Evolutionary conservation across 176 grass and related monocot species (phyloP).

Genomic region (Oryza glumipatula): DNA sequence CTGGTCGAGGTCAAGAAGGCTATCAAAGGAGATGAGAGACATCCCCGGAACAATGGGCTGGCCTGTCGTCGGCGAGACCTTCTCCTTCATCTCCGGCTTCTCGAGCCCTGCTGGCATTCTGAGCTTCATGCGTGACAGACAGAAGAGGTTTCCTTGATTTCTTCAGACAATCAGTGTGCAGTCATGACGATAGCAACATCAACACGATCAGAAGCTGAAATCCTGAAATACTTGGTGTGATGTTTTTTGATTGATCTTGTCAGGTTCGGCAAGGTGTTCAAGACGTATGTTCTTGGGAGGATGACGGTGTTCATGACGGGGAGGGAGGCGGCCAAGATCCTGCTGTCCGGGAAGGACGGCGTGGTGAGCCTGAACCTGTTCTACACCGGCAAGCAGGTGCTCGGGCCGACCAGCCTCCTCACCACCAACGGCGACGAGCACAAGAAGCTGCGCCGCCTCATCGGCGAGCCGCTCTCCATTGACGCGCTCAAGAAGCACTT

Average conservation of each 20-base stretch:
- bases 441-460: constrained; percentile 65
- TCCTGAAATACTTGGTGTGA: neutral
- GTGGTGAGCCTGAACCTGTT: constrained; percentile 71
- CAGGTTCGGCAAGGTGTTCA: constrained; percentile 79
- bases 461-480: constrained; percentile 64
- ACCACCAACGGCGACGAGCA: constrained; percentile 74
- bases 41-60: constrained; percentile 66
- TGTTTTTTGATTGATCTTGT: neutral
- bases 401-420: constrained; percentile 66
- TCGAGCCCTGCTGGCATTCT: constrained; percentile 55
- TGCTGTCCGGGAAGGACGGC: constrained; percentile 77
- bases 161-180: neutral
- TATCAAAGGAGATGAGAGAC: constrained; percentile 36
- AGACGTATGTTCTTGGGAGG: constrained; percentile 66
- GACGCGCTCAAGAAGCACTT: constrained; percentile 66
- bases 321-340: constrained; percentile 65
- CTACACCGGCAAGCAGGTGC: constrained; percentile 75
- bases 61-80: constrained; percentile 69
- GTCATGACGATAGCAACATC: neutral
- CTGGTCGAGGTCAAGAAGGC: constrained; percentile 35
- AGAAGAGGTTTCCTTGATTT: constrained; percentile 19
- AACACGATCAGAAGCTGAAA: no score
- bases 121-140: constrained; percentile 70
- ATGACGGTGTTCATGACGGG: constrained; percentile 72
- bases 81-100: constrained; percentile 74